Percentiles rank a stretch among this genome's conserved stretches.
These are phyloP conservation scores for Nematodospora valgi DNA, from an alignment of 805 yeast species.

Conservation along the genomic window DNA sequence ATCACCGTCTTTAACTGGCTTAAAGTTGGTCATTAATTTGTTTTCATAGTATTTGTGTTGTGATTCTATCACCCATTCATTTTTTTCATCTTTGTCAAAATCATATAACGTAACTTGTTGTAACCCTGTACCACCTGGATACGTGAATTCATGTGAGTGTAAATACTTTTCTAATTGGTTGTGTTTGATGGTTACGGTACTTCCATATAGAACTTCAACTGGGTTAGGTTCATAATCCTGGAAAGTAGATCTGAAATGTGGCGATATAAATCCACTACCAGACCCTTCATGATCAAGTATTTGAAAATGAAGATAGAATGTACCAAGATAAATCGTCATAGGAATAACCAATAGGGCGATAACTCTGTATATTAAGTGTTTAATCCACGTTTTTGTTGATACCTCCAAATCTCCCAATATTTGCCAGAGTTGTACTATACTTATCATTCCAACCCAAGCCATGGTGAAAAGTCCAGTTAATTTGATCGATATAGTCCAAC, in stretches of 20 bases:
- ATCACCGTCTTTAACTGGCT: constrained; percentile 50
- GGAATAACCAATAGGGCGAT: constrained; percentile 53
- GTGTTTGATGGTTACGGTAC: constrained; percentile 71
- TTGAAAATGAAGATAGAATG: constrained; percentile 57
- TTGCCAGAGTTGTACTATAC: constrained; percentile 58
- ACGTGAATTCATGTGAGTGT: constrained; percentile 68
- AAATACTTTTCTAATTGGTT: constrained; percentile 67
- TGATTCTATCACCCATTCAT: constrained; percentile 69
- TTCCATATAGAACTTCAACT: constrained; percentile 70
- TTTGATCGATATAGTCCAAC: constrained; percentile 63
- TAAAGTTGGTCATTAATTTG: constrained; percentile 31
- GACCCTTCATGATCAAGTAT: constrained; percentile 47
- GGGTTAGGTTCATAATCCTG: constrained; percentile 44
- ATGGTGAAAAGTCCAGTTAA: constrained; percentile 69
- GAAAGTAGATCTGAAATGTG: constrained; percentile 64
- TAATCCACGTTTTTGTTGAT: constrained; percentile 30
- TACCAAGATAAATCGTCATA: constrained; percentile 48
- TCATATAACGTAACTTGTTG: constrained; percentile 79
- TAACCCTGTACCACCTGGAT: constrained; percentile 63
- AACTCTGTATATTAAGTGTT: constrained; percentile 39
- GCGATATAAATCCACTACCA: constrained; percentile 60
- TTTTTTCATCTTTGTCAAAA: constrained; percentile 55
- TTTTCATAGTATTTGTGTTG: constrained; percentile 33
- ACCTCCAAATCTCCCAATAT: constrained; percentile 65
- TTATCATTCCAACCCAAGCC: constrained; percentile 55